Evolutionary conservation across 768 basidiomycete genomes (phyloP).

Genomic region (Podaxis sp.): DNA sequence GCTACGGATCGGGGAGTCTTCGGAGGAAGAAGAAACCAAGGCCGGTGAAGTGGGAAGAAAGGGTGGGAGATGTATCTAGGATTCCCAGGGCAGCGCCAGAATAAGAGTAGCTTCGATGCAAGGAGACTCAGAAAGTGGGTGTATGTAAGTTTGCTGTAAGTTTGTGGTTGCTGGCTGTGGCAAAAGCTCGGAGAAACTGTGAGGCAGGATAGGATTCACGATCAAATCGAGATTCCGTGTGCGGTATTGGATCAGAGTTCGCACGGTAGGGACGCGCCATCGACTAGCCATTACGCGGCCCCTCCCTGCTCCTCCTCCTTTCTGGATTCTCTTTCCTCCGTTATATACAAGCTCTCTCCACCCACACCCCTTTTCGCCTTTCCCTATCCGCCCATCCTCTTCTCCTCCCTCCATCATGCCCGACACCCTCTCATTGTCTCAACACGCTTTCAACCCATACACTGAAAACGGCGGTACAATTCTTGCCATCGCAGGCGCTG

Average conservation of each 20-base stretch:
- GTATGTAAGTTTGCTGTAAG: neutral
- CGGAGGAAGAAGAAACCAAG: conserved; percentile 28
- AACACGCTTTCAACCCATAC: conserved; percentile 83
- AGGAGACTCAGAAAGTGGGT: neutral
- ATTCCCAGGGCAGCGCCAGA: neutral
- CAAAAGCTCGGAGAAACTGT: conserved; percentile 34
- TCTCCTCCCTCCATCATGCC: conserved; percentile 23
- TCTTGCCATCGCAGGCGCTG: conserved; percentile 89
- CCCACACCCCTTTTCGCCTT: conserved; percentile 20
- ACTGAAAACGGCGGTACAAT: conserved; percentile 94
- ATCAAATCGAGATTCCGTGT: conserved; percentile 10
- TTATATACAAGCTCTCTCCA: conserved; percentile 22
- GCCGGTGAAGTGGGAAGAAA: conserved; percentile 24
- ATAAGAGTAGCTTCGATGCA: neutral
- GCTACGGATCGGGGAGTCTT: conserved; percentile 28
- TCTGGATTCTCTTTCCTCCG: conserved; percentile 16
- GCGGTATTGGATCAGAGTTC: conserved; percentile 23
- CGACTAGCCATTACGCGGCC: conserved; percentile 39
- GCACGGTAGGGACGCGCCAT: conserved; percentile 37
- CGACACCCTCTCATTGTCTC: conserved; percentile 32
- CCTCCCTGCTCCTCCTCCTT: conserved; percentile 24
- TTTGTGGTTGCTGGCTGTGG: conserved; percentile 14
- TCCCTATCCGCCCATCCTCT: conserved; percentile 15
- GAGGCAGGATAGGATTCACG: neutral
- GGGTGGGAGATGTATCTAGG: conserved; percentile 12